A percentile compares a stretch with the other conserved stretches of the same genome.
Conservation (phyloP, 495 filamentous ascomycete species). For the Amphirosellinia nigrospora region DNA sequence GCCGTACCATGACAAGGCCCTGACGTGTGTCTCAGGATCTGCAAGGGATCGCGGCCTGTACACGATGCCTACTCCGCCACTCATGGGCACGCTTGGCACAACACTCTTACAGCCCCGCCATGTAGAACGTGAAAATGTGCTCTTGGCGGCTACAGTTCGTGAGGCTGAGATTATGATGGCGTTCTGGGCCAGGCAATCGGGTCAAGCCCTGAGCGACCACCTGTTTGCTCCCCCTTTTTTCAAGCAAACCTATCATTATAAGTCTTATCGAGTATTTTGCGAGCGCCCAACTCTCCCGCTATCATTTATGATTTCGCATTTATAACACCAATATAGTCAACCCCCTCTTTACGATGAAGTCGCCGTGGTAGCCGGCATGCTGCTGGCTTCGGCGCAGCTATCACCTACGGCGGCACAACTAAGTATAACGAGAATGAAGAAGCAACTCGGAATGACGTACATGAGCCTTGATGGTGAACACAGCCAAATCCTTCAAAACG, state of each 20-base stretch:
- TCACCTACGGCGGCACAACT: not conserved
- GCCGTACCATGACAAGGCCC: not conserved
- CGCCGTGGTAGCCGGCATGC: not conserved
- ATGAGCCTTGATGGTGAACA: not conserved
- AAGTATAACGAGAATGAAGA: not conserved
- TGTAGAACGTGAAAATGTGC: not conserved
- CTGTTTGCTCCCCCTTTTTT: not conserved
- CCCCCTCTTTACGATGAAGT: not conserved
- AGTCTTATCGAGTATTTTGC: not conserved
- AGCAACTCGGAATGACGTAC: not conserved
- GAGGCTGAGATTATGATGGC: not conserved
- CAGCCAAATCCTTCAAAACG: not conserved
- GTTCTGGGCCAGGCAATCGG: not conserved
- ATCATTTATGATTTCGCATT: not conserved
- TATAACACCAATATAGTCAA: no score
- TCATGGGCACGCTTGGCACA: no score
- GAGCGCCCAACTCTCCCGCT: not conserved
- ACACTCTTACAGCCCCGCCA: not conserved
- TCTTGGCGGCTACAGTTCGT: not conserved
- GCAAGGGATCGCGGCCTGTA: no score
- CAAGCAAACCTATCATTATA: not conserved
- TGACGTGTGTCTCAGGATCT: no score
- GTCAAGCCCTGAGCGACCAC: not conserved
- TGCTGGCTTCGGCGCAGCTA: not conserved
- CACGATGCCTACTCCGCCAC: no score